phyloP scores from a whole-genome alignment of 1,139 yeast genomes.

The Candida sanyaensis region DNA sequence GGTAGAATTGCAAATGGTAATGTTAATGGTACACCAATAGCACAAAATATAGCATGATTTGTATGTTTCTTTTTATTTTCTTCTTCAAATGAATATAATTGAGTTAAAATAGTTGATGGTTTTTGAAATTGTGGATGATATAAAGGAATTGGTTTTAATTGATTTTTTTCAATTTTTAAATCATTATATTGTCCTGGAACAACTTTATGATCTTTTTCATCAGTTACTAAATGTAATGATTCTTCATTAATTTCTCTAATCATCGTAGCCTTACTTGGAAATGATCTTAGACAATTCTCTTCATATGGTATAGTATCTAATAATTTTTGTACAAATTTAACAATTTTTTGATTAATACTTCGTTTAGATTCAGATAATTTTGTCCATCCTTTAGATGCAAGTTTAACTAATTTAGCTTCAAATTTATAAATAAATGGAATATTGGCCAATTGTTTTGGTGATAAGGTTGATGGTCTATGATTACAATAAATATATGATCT shows the following conservation, averaged over 20 bases:
- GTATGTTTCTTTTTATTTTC: slow-evolving; percentile 30
- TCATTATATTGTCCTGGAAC: slow-evolving; percentile 35
- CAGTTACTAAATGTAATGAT: slow-evolving; percentile 9
- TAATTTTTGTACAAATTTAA: slow-evolving; percentile 33
- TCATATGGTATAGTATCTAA: slow-evolving; percentile 52
- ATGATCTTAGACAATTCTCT: slow-evolving; percentile 51
- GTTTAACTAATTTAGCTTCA: slow-evolving; percentile 37
- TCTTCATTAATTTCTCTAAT: slow-evolving; percentile 45
- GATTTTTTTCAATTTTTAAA: slow-evolving; percentile 30
- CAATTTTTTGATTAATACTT: slow-evolving; percentile 41
- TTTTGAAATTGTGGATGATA: slow-evolving; percentile 43
- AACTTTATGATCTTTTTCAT: slow-evolving; percentile 10
- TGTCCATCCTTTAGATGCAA: slow-evolving; percentile 48
- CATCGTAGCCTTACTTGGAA: slow-evolving; percentile 52
- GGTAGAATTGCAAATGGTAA: slow-evolving; percentile 83
- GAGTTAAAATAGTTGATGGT: slow-evolving; percentile 32
- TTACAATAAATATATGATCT: slow-evolving; percentile 62
- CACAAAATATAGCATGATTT: slow-evolving; percentile 45
- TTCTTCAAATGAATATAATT: slow-evolving; percentile 30
- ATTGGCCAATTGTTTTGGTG: slow-evolving; percentile 25
- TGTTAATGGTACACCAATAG: slow-evolving; percentile 71
- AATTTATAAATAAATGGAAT: slow-evolving; percentile 37
- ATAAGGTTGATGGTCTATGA: slow-evolving; percentile 42
- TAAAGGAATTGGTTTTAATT: slow-evolving; percentile 43
- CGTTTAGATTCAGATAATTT: slow-evolving; percentile 42